Evolutionary conservation across 2,329 filamentous ascomycete species (phyloP).

Genomic region (Fusarium piperis): DNA sequence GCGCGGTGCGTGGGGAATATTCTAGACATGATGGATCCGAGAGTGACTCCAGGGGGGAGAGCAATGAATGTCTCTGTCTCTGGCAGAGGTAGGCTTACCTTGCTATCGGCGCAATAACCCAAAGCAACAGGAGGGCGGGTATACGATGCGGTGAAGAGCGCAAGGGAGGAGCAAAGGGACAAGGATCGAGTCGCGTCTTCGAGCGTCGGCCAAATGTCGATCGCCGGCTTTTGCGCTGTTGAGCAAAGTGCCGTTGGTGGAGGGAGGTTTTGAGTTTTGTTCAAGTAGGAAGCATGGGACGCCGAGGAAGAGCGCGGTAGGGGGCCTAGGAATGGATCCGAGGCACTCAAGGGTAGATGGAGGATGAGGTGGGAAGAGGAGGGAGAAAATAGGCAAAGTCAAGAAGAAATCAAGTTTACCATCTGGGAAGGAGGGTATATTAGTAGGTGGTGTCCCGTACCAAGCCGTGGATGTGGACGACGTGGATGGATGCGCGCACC

Average conservation of each 20-base stretch:
- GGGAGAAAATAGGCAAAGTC: constrained; percentile 20
- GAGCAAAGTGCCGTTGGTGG: neutral
- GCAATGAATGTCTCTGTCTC: constrained; percentile 1
- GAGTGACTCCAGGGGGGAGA: constrained; percentile 9
- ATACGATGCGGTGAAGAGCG: constrained; percentile 1
- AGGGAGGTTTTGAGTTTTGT: neutral
- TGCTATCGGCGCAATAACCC: constrained; percentile 2
- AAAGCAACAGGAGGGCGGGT: neutral
- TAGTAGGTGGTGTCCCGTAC: constrained; percentile 9
- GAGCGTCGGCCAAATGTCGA: constrained; percentile 25
- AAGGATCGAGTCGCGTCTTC: constrained; percentile 15
- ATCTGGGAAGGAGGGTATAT: constrained; percentile 24
- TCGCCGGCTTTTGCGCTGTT: constrained; percentile 10
- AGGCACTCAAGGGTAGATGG: neutral
- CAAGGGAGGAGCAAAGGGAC: neutral
- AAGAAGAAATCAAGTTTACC: constrained; percentile 11
- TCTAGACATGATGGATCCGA: neutral
- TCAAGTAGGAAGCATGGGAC: neutral
- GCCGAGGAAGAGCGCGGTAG: neutral
- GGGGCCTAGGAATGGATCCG: neutral
- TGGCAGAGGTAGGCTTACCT: constrained; percentile 22
- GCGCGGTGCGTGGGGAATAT: neutral
- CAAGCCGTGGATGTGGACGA: neutral
- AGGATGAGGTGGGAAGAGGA: neutral
- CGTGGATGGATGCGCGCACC: constrained; percentile 26